Base-by-base conservation (phyloP, 1,284 basidiomycete species). In the Pyrrhoderma lamaoense region DNA sequence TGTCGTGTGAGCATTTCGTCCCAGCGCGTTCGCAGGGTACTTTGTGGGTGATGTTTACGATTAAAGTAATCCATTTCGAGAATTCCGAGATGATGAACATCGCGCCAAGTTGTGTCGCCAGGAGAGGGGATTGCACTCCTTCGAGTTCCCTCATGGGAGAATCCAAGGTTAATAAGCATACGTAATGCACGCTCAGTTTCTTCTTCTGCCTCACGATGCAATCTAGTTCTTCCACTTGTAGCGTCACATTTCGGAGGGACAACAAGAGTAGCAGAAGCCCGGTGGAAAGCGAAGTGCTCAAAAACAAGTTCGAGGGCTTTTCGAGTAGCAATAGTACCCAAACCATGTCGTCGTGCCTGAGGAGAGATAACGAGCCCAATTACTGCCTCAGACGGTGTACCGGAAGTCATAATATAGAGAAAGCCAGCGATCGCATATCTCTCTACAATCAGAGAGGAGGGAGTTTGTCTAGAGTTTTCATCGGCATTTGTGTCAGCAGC, bases 1-100 rank as follows among this genome's bases (percentile, higher is more conserved):
- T 60, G 58, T 14, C 58, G 51, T 16, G 47, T 45, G 38, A 60
- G 49, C 52, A 60, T 52, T 31, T 58, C 54, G 38, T 60, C 58
- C 57, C 57, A 60, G 8, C 56, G 51, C 11, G 53, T 55, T 21
- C 48, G 42, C 14, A 5, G n/a, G 9, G 11, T 9, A 22, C n/a
- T 25, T 14, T 16, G 8, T n/a, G 8, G 25, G n/a, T 18, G 22
- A 27, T 13, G 19, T 22, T 21, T 13, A 2, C 23, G 25, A 19
- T 8, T 19, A 8, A 49, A 31, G 56, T 57, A 60, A 39, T 58
- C 57, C 3, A 52, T 54, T 27, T 60, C 58, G 21, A 60, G 57
- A 49, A 60, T 51, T 0, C 49, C 55, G 19, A 60, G 47, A 18
- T 40, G 25, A 16, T 50, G 45, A 8, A 47, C 50, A 40, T 60